Evolutionary conservation across 1,139 yeast genomes (phyloP).

Genomic region (Geotrichum siamense): DNA sequence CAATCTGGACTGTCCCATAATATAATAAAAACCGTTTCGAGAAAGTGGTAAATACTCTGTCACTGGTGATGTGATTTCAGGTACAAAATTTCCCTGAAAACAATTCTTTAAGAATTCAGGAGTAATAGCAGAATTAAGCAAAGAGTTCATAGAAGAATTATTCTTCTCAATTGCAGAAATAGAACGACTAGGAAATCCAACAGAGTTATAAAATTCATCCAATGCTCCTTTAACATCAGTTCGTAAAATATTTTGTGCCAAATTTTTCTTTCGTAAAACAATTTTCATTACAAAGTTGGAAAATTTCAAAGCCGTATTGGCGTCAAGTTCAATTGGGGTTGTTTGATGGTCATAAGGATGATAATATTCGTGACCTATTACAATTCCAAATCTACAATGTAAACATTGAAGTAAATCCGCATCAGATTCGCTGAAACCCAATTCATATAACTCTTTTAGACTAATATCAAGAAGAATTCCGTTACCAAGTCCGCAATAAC

Average conservation of each 20-base stretch:
- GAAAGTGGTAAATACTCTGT: slow-evolving; percentile 37
- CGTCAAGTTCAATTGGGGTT: slow-evolving; percentile 38
- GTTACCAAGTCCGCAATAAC: slow-evolving; percentile 58
- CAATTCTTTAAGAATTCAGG: slow-evolving; percentile 47
- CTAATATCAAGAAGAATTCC: slow-evolving; percentile 58
- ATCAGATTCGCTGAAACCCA: slow-evolving; percentile 42
- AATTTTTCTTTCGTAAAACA: slow-evolving; percentile 52
- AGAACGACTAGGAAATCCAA: slow-evolving; percentile 56
- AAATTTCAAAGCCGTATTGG: slow-evolving; percentile 49
- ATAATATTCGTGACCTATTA: slow-evolving; percentile 51
- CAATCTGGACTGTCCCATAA: slow-evolving; percentile 64
- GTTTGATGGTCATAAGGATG: slow-evolving; percentile 66
- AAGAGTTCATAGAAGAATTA: slow-evolving; percentile 41
- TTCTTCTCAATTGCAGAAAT: slow-evolving; percentile 37
- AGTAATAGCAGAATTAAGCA: slow-evolving; percentile 47
- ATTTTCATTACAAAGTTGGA: slow-evolving; percentile 57
- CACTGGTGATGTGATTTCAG: slow-evolving; percentile 38
- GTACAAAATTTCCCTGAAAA: slow-evolving; percentile 47
- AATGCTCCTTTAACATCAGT: slow-evolving; percentile 65
- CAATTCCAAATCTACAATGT: slow-evolving; percentile 69
- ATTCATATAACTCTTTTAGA: slow-evolving; percentile 46
- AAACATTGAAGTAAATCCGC: slow-evolving; percentile 66
- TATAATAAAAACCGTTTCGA: slow-evolving; percentile 58
- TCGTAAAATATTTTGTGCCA: slow-evolving; percentile 45
- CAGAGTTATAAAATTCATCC: slow-evolving; percentile 63